Conservation (phyloP, 495 filamentous ascomycete genomes). For the Penicillium psychrofluorescens region DNA sequence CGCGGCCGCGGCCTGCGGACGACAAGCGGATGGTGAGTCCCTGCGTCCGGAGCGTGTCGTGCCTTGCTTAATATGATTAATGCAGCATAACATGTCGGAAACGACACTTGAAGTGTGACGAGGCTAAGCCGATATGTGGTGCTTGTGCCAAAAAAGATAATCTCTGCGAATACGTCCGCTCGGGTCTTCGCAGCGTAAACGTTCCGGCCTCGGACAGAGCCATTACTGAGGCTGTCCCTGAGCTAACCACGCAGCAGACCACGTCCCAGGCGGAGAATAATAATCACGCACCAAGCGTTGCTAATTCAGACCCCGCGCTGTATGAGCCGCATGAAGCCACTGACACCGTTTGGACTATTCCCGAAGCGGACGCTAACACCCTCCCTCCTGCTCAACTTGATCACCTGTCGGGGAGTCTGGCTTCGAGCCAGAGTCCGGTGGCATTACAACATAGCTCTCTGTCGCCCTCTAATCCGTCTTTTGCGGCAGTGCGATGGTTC, state of each 20-base stretch:
- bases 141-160: constrained; percentile 6
- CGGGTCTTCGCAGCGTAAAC: background rate
- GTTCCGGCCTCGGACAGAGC: background rate
- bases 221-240: background rate
- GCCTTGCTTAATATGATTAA: background rate
- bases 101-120: constrained; percentile 14
- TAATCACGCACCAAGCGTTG: background rate
- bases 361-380: background rate
- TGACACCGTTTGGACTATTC: background rate
- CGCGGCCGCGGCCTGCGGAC: constrained; percentile 5
- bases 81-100: constrained; percentile 8
- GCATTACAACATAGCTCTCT: background rate
- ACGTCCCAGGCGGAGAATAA: background rate
- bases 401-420: background rate
- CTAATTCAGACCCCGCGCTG: background rate
- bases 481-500: constrained; percentile 11
- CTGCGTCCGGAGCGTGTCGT: background rate
- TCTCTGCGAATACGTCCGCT: background rate
- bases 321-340: background rate
- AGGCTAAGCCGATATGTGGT: constrained; percentile 9
- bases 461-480: constrained; percentile 4
- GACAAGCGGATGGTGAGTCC: constrained; percentile 4
- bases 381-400: background rate
- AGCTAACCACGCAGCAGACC: background rate
- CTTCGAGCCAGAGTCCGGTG: background rate